Percentiles rank a stretch among this genome's conserved stretches.
Evolutionary conservation across 345 rosid species (phyloP).

Genomic region (Lepidium aucheri): DNA sequence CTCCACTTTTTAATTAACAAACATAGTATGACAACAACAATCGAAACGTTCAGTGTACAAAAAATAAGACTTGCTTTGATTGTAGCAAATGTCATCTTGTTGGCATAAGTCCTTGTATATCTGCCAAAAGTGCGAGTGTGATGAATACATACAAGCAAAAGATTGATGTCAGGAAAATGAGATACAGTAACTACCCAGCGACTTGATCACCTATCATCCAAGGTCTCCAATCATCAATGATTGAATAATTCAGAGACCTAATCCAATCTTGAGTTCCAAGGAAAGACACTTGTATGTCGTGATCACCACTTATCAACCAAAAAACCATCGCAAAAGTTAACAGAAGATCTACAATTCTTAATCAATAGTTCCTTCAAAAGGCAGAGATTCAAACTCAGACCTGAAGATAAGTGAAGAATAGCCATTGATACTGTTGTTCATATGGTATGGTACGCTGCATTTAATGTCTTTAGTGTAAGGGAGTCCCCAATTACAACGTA

Average conservation of each 20-base stretch:
- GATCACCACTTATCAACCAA: slow-evolving; percentile 47
- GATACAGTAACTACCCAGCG: slow-evolving; percentile 21
- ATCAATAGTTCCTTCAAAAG: not conserved
- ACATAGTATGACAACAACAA: not conserved
- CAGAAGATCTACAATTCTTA: not conserved
- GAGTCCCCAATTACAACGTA: not conserved
- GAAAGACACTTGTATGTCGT: slow-evolving; percentile 37
- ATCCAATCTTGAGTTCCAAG: slow-evolving; percentile 62
- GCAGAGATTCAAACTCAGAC: not conserved
- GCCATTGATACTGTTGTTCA: slow-evolving; percentile 16
- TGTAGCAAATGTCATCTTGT: slow-evolving; percentile 65
- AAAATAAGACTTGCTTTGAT: slow-evolving; percentile 37
- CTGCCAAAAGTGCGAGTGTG: slow-evolving; percentile 6
- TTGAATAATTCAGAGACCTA: slow-evolving; percentile 43
- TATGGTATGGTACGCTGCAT: slow-evolving; percentile 18
- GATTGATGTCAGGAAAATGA: not conserved
- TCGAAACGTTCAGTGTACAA: not conserved
- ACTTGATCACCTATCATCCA: slow-evolving; percentile 51
- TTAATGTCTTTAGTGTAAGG: slow-evolving; percentile 10
- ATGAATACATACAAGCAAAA: not conserved
- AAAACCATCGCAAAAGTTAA: slow-evolving; percentile 3
- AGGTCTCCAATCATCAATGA: slow-evolving; percentile 56
- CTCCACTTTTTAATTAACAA: not conserved
- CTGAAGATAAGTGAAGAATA: slow-evolving; percentile 23
- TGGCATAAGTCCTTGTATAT: slow-evolving; percentile 60